Percentiles rank a stretch among this genome's conserved stretches.
phyloP scores from a whole-genome alignment of 352 stramenopile genomes.

The Phytophthora idaei region DNA sequence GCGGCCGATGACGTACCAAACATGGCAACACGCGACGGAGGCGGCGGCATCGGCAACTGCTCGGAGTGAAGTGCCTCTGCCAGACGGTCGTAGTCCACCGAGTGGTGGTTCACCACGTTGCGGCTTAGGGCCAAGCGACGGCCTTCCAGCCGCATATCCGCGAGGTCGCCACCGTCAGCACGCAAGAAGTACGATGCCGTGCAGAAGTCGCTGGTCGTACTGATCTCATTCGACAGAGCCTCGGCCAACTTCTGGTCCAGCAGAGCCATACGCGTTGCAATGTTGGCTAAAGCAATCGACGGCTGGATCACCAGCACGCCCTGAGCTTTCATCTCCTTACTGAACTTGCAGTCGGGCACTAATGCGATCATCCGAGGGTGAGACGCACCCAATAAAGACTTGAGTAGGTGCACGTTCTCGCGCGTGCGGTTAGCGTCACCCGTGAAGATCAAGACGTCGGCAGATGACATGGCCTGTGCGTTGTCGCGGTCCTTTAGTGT shows the following conservation, averaged over 20 bases:
- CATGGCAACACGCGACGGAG: slow-evolving; percentile 71
- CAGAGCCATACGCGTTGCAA: slow-evolving; percentile 69
- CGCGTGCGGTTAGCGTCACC: slow-evolving; percentile 50
- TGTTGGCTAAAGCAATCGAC: slow-evolving; percentile 72
- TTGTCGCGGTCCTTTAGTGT: slow-evolving; percentile 53
- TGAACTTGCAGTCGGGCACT: slow-evolving; percentile 52
- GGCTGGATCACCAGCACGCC: slow-evolving; percentile 60
- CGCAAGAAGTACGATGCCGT: slow-evolving; percentile 71
- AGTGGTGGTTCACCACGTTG: slow-evolving; percentile 74
- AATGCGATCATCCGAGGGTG: slow-evolving; percentile 67
- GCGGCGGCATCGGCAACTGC: slow-evolving; percentile 49
- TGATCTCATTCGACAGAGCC: slow-evolving; percentile 53
- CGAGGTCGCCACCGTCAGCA: slow-evolving; percentile 36
- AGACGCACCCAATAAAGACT: slow-evolving; percentile 42
- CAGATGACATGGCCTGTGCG: slow-evolving; percentile 44
- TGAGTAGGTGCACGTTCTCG: slow-evolving; percentile 58
- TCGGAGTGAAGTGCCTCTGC: slow-evolving; percentile 36
- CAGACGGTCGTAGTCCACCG: slow-evolving; percentile 60
- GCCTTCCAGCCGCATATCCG: slow-evolving; percentile 51
- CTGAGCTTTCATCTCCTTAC: slow-evolving; percentile 46
- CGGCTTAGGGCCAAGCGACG: slow-evolving; percentile 49
- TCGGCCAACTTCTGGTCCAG: slow-evolving; percentile 51
- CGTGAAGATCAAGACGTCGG: slow-evolving; percentile 71
- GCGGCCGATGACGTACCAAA: slow-evolving; percentile 53
- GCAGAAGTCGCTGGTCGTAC: slow-evolving; percentile 52